A percentile compares a stretch with the other conserved stretches of the same genome.
Conservation (phyloP, 768 basidiomycete species). For the Pilatotrama ljubarskyi region DNA sequence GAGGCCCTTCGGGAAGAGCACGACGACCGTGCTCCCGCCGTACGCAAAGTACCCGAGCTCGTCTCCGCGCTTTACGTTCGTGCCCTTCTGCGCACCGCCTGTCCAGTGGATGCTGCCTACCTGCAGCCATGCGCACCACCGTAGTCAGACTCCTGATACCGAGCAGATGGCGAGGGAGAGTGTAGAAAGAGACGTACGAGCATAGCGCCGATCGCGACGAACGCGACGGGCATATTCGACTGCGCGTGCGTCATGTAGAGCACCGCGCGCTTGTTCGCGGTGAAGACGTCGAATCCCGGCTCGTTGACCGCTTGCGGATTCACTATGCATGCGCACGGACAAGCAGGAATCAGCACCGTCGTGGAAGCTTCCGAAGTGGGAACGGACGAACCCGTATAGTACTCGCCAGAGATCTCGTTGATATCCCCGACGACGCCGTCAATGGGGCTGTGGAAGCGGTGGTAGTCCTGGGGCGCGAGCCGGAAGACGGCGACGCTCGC, state of each 20-base stretch:
- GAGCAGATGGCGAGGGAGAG: neutral
- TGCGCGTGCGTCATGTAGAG: constrained; percentile 49
- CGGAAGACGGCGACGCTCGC: constrained; percentile 63
- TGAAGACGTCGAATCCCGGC: constrained; percentile 61
- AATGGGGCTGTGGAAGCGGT: constrained; percentile 75
- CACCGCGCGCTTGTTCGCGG: constrained; percentile 60
- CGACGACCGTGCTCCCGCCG: constrained; percentile 74
- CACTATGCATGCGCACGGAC: too few species aligned
- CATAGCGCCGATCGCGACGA: constrained; percentile 79
- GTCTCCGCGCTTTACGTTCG: constrained; percentile 60
- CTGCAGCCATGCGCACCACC: neutral
- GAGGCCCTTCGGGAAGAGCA: constrained; percentile 55
- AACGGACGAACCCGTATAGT: constrained; percentile 52
- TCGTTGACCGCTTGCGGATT: constrained; percentile 82
- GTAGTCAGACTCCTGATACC: neutral
- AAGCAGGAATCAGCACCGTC: too few species aligned
- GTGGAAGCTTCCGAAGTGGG: too few species aligned
- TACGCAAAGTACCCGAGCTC: constrained; percentile 71
- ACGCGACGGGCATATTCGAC: constrained; percentile 54
- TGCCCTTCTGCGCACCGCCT: constrained; percentile 45
- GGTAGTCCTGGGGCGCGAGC: constrained; percentile 80
- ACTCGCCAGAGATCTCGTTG: constrained; percentile 52
- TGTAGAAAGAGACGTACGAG: constrained; percentile 49
- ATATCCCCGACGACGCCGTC: constrained; percentile 52
- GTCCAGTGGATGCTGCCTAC: constrained; percentile 75